Evolutionary conservation across 2,329 filamentous ascomycete species (phyloP), one percentile per base, ranked within the genome.

Genomic region (Ophiostoma sp.): DNA sequence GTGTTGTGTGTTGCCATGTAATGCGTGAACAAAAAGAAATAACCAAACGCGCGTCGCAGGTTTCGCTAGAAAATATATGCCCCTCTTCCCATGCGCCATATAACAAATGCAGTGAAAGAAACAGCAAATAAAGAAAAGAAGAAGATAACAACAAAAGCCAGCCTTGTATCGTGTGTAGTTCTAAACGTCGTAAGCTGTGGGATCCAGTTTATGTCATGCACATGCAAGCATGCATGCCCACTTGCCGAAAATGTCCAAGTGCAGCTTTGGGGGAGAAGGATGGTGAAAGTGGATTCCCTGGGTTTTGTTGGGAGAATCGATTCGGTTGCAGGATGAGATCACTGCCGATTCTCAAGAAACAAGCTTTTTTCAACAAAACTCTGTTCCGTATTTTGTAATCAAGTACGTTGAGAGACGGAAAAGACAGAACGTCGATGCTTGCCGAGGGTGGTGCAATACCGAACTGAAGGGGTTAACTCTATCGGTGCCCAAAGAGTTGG

Each of bases 401-500:
- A 66, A n/a, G 42, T 28, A 36, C 7, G n/a, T 66, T 66, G 61
- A 17, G 36, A 28, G 22, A 42, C 36, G 33, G 22, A 33, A 28
- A 31, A 8, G 55, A 9, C n/a, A 17, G 5, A 19, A 17, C 28
- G 42, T 15, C 3, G 42, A 45, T 5, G 42, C 15, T 25, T 7
- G 11, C 36, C 33, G 22, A 7, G 15, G 22, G 22, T 28, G 61
- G 22, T 25, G 22, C 61, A 66, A 28, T 45, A 8, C 22, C 36
- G 31, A 70, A 19, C 50, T 50, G 69, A 59, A 28, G 45, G 31
- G 50, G 28, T 59, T 28, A 36, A 45, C 72, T 31, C 82, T 79
- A 87, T 72, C 84, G 79, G 76, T 88, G 86, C 33, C 86, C 86
- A 75, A 87, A 81, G 25, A 88, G 80, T 59, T 84, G 78, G 70